phyloP scores from a whole-genome alignment of 345 rosid genomes.

The Brassica juncea region DNA sequence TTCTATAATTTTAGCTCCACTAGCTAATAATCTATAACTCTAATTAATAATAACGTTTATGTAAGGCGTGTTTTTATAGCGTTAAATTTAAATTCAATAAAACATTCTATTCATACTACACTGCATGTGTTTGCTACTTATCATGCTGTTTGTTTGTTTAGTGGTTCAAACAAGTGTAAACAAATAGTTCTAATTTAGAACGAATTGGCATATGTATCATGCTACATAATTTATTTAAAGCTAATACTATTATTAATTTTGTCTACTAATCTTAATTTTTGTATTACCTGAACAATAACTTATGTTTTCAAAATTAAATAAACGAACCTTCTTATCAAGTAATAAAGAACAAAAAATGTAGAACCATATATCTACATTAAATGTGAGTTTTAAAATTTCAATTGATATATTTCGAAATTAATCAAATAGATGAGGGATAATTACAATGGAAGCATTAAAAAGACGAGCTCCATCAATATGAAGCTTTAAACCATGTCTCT shows the following conservation, averaged over 20 bases:
- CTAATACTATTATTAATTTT: no score
- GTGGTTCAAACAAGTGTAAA: neutral
- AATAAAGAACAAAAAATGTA: no score
- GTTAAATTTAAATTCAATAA: no score
- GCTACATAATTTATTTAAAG: neutral
- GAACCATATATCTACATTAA: no score
- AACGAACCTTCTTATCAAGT: no score
- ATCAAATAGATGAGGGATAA: neutral
- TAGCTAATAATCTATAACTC: neutral
- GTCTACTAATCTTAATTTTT: no score
- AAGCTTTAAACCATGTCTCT: constrained; percentile 82
- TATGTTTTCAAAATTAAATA: no score
- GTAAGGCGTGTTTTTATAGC: no score
- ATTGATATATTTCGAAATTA: no score
- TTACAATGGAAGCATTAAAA: constrained; percentile 85
- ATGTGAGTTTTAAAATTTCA: no score
- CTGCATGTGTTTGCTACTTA: neutral
- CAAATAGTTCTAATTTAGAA: neutral
- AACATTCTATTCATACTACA: neutral
- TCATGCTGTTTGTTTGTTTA: neutral
- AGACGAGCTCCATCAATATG: constrained; percentile 96
- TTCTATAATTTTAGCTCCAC: neutral
- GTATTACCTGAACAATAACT: no score
- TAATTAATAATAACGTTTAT: neutral
- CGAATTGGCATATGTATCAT: neutral